Evolutionary conservation across 2,329 filamentous ascomycete genomes (phyloP).

Genomic region (Trichoderma sp.): DNA sequence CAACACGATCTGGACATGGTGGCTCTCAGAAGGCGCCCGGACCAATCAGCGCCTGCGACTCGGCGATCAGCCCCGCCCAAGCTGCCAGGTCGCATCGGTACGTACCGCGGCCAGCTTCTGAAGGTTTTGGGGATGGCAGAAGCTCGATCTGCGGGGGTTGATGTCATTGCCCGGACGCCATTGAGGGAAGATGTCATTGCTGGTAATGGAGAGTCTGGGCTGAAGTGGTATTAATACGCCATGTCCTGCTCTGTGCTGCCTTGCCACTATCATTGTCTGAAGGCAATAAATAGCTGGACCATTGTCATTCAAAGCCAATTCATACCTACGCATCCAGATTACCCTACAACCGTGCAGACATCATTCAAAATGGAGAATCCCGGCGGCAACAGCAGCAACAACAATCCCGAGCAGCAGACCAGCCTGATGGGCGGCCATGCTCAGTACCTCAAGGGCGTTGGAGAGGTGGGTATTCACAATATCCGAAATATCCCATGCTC

Average conservation of each 20-base stretch:
- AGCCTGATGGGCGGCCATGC: constrained; percentile 65
- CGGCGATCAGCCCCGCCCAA: background rate
- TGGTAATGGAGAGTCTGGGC: background rate
- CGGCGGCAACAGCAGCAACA: constrained; percentile 28
- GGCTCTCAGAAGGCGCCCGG: constrained; percentile 30
- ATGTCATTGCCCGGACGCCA: constrained; percentile 27
- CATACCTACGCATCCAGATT: constrained; percentile 1
- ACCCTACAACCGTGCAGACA: background rate
- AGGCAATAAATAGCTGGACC: background rate
- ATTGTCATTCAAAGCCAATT: background rate
- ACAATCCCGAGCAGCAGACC: constrained; percentile 46
- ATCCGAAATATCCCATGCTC: too few relatives aligned
- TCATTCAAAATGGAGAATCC: constrained; percentile 35
- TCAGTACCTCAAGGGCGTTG: constrained; percentile 68
- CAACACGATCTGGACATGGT: constrained; percentile 34
- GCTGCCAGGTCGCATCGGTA: background rate
- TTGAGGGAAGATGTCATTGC: constrained; percentile 28
- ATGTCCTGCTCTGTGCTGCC: background rate
- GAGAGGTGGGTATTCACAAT: constrained; percentile 58
- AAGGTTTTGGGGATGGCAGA: constrained; percentile 1
- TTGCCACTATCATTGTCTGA: background rate
- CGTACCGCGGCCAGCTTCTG: background rate
- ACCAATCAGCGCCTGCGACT: constrained; percentile 10
- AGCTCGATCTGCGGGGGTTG: constrained; percentile 17
- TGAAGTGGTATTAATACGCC: background rate